Conservation (phyloP, 2,329 filamentous ascomycete genomes). For the Bipolaris zeicola region DNA sequence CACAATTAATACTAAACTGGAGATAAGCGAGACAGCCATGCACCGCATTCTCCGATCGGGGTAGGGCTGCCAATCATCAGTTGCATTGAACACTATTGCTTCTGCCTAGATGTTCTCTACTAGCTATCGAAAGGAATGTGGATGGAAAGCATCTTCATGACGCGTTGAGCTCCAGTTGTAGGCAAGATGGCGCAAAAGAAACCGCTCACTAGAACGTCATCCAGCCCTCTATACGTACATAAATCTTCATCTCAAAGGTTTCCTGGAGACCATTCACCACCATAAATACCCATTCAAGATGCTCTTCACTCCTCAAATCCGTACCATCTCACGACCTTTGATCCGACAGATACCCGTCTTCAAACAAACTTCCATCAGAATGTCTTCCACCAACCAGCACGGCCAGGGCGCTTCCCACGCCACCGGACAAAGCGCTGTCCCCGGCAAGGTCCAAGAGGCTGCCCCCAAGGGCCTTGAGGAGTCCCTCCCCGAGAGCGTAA, state of each 20-base stretch:
- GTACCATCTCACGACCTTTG: constrained; percentile 25
- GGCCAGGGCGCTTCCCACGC: constrained; percentile 53
- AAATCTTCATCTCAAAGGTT: constrained; percentile 3
- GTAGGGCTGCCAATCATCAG: neutral
- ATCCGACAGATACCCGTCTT: constrained; percentile 20
- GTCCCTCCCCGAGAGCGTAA: constrained; percentile 46
- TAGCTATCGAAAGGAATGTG: neutral
- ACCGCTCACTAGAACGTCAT: constrained; percentile 2
- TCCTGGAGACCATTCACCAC: neutral
- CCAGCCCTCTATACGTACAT: constrained; percentile 6
- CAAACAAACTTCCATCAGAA: constrained; percentile 26
- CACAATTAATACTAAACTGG: neutral
- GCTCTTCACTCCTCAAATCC: constrained; percentile 27
- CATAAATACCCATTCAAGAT: constrained; percentile 15
- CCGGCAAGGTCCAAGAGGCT: constrained; percentile 48
- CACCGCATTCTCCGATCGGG: neutral
- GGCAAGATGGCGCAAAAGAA: neutral
- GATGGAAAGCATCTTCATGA: constrained; percentile 1
- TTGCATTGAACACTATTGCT: neutral
- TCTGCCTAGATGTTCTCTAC: neutral
- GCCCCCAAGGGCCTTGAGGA: constrained; percentile 49
- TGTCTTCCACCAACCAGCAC: constrained; percentile 40
- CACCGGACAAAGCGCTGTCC: constrained; percentile 48
- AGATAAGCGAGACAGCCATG: neutral
- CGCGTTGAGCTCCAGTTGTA: constrained; percentile 1